phyloP scores from a whole-genome alignment of 345 rosid genomes.

The Populus simonii region DNA sequence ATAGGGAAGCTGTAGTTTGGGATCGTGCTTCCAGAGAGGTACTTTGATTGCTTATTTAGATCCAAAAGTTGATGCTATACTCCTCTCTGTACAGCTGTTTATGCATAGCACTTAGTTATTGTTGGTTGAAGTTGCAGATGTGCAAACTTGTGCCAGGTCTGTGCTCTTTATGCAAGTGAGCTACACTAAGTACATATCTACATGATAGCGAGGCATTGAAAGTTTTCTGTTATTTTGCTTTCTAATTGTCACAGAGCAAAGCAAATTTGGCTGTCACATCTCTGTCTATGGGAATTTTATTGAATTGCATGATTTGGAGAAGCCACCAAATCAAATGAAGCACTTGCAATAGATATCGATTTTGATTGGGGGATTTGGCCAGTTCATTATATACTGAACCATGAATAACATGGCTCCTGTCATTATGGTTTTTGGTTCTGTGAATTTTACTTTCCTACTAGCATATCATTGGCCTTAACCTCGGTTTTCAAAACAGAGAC shows the following conservation, averaged over 20 bases:
- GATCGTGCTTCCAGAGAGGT: conserved; percentile 83
- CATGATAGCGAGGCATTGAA: background rate
- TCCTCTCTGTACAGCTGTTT: background rate
- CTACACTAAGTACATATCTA: background rate
- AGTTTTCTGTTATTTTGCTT: background rate
- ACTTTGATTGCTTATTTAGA: background rate
- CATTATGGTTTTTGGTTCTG: background rate
- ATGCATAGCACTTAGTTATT: background rate
- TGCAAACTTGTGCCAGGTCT: background rate
- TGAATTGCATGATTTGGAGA: background rate
- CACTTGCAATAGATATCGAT: background rate
- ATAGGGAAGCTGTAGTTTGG: conserved; percentile 92
- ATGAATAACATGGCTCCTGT: background rate
- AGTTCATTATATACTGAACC: background rate
- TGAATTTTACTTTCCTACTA: background rate
- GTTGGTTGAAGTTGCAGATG: background rate
- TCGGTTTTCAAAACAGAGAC: background rate
- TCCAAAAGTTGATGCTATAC: background rate
- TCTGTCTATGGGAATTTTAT: background rate
- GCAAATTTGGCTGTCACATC: background rate
- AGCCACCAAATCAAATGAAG: background rate
- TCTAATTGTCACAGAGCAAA: background rate
- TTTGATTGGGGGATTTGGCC: background rate
- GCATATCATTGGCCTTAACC: background rate
- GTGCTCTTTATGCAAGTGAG: background rate